Evolutionary conservation across 805 yeast species (phyloP), one percentile per base, ranked within the genome.

Genomic region (Lipomyces chichibuensis): DNA sequence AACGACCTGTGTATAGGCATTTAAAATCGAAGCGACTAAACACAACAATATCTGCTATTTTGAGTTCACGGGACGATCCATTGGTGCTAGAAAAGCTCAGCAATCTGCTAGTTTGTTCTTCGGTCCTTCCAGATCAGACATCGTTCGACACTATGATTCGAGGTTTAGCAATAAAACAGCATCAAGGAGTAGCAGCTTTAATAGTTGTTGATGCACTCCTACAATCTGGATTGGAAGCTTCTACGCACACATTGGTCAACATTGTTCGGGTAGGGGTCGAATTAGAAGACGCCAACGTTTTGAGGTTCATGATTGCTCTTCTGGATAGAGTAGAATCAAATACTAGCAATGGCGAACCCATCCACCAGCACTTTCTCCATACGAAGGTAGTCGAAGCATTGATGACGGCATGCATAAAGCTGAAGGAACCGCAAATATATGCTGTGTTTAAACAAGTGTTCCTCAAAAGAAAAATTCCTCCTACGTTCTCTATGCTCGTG

Each of bases 121-220:
- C 62, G 32, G 74, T 72, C 14, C 60, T 70, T 49, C 76, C 75
- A 8, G 66, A 74, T 37, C 57, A 67, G 23, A 67, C 73, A 51
- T 69, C 75, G 25, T 74, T 73, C 55, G 71, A 72, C 37, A 60
- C 67, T 6, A 58, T 76, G 17, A 72, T 74, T 27, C 71, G 74
- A 25, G 65, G 71, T 46, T 66, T 78, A 52, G 58, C 59, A 3
- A 32, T 60, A 11, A 51, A 55, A 7, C 69, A 67, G 33, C 58
- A 62, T 37, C 55, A 62, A 3, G 65, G 66, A 27, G 35, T 62
- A 17, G 69, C 71, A n/a, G 69, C 66, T 7, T 11, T 67, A 25
- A 43, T 67, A 2, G 59, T 60, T 8, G 59, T 65, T 57, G 59
- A 67, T 23, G 20, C 65, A 9, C 54, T 65, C 59, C 52, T 65